Evolutionary conservation across 2,329 filamentous ascomycete genomes (phyloP), one percentile per base, ranked within the genome.

Genomic region (Colletotrichum sp.): DNA sequence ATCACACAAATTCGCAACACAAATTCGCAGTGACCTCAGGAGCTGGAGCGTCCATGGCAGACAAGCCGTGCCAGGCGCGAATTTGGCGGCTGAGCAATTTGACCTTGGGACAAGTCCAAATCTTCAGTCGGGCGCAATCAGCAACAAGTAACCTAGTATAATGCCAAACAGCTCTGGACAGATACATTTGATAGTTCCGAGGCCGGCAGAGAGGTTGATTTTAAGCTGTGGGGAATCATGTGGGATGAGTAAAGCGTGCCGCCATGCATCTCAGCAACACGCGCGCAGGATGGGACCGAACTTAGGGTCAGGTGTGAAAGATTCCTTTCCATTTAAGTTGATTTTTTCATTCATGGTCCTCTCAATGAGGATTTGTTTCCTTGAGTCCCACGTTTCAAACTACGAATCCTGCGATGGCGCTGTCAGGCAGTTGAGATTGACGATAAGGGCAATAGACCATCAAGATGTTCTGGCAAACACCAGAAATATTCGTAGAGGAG

Each of bases 311-410:
- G 28, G 7, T 28, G 28, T 28, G 28, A 28, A 8, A 28, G 8
- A 8, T 8, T 28, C 28, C 28, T 28, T 28, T 28, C 10, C n/a
- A 13, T 7, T 22, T 52, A 22, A 52, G 18, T 48, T 16, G 43
- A 12, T n/a, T 4, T 4, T 9, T 3, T 4, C 0, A 3, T 3
- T 7, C 10, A 25, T 22, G n/a, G n/a, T 22, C n/a, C 0, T 52
- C 7, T 13, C 4, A 4, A 22, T 22, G 43, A 25, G 43, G 6
- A 13, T 52, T 52, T 22, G 18, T 48, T 13, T 22, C 34, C 2
- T 48, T 10, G n/a, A 52, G 43, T 52, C 4, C n/a, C 10, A 13
- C n/a, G 6, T 22, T 2, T 52, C n/a, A 52, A 6, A 22, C 6
- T 28, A 8, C 2, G 28, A 28, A 28, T 28, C 28, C 7, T 5